These are phyloP conservation scores for Calonectria henricotiae DNA, from an alignment of 2,329 filamentous ascomycete species.

Conservation along the genomic window DNA sequence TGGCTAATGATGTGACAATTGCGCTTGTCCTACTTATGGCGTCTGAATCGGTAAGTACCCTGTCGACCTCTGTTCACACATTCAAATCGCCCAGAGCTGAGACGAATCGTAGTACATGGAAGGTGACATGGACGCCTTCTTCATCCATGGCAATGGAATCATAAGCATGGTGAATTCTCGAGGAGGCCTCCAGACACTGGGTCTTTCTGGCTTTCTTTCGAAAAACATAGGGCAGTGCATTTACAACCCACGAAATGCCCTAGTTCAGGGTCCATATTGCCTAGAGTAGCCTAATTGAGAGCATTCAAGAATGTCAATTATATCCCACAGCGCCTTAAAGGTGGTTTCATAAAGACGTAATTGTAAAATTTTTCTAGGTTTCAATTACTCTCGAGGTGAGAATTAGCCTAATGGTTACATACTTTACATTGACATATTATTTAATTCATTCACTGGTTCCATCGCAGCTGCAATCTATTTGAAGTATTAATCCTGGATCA, in stretches of 20 bases:
- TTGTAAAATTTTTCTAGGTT: too few relatives aligned
- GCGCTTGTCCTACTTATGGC: constrained; percentile 32
- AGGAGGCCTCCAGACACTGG: constrained; percentile 3
- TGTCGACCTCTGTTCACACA: too few relatives aligned
- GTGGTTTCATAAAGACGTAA: too few relatives aligned
- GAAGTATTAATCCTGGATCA: too few relatives aligned
- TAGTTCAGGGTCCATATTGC: constrained; percentile 9
- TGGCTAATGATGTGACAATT: constrained; percentile 27
- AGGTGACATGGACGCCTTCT: constrained; percentile 17
- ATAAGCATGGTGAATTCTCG: constrained; percentile 26
- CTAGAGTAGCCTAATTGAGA: not conserved
- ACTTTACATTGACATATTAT: too few relatives aligned
- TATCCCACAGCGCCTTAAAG: too few relatives aligned
- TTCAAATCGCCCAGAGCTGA: too few relatives aligned
- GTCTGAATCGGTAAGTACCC: constrained; percentile 22
- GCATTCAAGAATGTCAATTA: too few relatives aligned
- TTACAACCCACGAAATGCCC: constrained; percentile 6
- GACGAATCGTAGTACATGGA: constrained; percentile 14
- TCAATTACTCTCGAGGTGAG: too few relatives aligned
- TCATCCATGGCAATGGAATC: constrained; percentile 10
- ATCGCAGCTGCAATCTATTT: too few relatives aligned
- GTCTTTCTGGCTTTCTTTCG: constrained; percentile 20
- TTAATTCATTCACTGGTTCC: too few relatives aligned
- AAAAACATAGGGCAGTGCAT: constrained; percentile 26
- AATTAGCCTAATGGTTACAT: too few relatives aligned